Base-by-base conservation (phyloP, 176 grass and related monocot species). In the Oryza australiensis region DNA sequence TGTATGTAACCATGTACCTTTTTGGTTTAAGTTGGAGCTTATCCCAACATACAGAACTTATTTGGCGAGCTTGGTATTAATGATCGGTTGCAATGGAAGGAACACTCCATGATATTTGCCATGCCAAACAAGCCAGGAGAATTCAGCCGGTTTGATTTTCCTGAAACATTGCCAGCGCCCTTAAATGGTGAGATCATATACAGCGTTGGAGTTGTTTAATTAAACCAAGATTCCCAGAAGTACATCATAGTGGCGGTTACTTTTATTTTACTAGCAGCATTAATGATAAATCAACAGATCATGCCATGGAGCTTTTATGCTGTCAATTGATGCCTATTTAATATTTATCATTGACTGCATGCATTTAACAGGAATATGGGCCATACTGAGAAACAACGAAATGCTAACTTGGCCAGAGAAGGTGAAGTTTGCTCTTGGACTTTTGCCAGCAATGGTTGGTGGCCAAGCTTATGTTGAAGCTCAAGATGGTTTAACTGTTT, bases 91-190 rank as follows among this genome's bases (percentile, higher is more conserved):
- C 95, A 98, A 84, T 98, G 95, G 95, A 98, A 98, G 77, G 95
- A 98, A 51, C 95, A 98, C 85, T 98, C 95, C 29, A 98, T 98
- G 95, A 93, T 98, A 81, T 98, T 98, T 86, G 95, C 95, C 30
- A 93, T 98, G 96, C 96, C 92, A 24, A 89, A 93, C 73, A 95
- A 95, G 48, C 96, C 92, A 86, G 96, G 96, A 80, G 85, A 95
- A 85, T 98, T 93, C 72, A 95, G 92, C 71, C 91, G 96, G 65
- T 98, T 98, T 88, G 96, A 98, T 89, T 98, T 98, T 80, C 93
- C 82, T 73, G 96, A 95, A 82, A 49, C 77, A 88, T 86, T 98
- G 55, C 92, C 96, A 77, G 96, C 96, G 12, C 96, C 96, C 48
- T 60, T 98, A 60, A 98, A 98, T 28, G 96, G 96, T 98, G 91